Evolutionary conservation across 805 yeast genomes (phyloP).

Genomic region (Wickerhamomyces alni): DNA sequence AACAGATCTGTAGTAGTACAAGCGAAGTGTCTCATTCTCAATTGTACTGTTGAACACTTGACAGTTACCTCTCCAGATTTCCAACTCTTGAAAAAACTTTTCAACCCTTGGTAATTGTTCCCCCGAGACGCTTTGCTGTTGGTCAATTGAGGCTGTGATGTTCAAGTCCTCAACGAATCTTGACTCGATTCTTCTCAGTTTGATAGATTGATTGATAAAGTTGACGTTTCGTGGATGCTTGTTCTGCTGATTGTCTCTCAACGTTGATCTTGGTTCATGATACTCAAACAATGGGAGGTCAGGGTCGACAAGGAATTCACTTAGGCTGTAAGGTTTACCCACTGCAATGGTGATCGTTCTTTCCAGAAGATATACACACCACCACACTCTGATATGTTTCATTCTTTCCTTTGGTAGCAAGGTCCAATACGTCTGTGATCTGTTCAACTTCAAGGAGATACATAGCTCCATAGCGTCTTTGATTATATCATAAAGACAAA

Average conservation of each 20-base stretch:
- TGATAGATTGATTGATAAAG: slow-evolving; percentile 52
- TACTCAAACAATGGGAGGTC: slow-evolving; percentile 46
- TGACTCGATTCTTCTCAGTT: slow-evolving; percentile 53
- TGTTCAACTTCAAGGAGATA: slow-evolving; percentile 31
- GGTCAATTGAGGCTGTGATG: slow-evolving; percentile 30
- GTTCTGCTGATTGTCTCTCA: slow-evolving; percentile 20
- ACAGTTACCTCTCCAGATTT: slow-evolving; percentile 52
- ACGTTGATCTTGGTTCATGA: slow-evolving; percentile 25
- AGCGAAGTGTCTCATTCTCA: slow-evolving; percentile 53
- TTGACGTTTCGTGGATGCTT: slow-evolving; percentile 16
- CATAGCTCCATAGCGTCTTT: slow-evolving; percentile 46
- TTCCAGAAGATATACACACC: slow-evolving; percentile 60
- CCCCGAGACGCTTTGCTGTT: slow-evolving; percentile 6
- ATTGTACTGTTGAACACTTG: slow-evolving; percentile 40
- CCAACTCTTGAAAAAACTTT: slow-evolving; percentile 45
- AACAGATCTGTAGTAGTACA: slow-evolving; percentile 56
- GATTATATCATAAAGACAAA: slow-evolving; percentile 46
- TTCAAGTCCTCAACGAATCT: slow-evolving; percentile 45
- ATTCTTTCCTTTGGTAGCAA: slow-evolving; percentile 24
- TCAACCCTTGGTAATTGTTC: slow-evolving; percentile 46
- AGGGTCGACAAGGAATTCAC: slow-evolving; percentile 42
- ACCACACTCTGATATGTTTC: slow-evolving; percentile 48
- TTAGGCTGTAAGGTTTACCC: slow-evolving; percentile 49
- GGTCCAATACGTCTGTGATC: slow-evolving; percentile 28
- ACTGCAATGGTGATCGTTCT: slow-evolving; percentile 57